A percentile compares a stretch with the other conserved stretches of the same genome.
These are phyloP conservation scores for Nicotiana sylvestris DNA, from an alignment of 257 asterid genomes.

Conservation along the genomic window DNA sequence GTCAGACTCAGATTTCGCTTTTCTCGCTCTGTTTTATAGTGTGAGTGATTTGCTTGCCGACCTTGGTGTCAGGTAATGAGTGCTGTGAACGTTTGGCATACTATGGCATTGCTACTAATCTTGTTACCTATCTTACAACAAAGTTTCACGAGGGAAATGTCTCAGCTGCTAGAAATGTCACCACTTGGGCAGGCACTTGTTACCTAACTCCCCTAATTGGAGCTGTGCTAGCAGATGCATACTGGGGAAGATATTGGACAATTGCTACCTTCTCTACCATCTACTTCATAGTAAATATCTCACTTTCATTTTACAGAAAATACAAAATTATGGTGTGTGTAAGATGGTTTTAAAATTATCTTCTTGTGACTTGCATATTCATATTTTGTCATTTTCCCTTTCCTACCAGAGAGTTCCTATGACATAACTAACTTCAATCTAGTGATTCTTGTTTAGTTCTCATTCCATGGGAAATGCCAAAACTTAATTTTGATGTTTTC, in stretches of 20 bases:
- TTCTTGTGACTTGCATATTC: not conserved
- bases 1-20: conserved; percentile 2
- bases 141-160: conserved; percentile 86
- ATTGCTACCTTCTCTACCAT: conserved; percentile 91
- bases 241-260: conserved; percentile 99
- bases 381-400: not conserved
- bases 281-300: conserved; percentile 64
- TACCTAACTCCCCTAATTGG: conserved; percentile 90
- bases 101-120: conserved; percentile 91
- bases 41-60: conserved; percentile 12
- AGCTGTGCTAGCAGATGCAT: conserved; percentile 94
- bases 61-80: conserved; percentile 70
- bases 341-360: not conserved
- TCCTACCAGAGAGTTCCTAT: not conserved
- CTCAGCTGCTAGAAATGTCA: conserved; percentile 92
- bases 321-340: not conserved
- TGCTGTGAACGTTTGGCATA: conserved; percentile 97
- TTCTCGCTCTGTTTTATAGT: conserved; percentile 1
- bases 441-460: not conserved
- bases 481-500: not conserved
- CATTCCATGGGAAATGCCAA: not conserved
- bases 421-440: not conserved
- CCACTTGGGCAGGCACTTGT: conserved; percentile 98
- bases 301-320: not conserved
- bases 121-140: conserved; percentile 82